Evolutionary conservation across 2,329 filamentous ascomycete genomes (phyloP).

Genomic region (Colletotrichum sp.): DNA sequence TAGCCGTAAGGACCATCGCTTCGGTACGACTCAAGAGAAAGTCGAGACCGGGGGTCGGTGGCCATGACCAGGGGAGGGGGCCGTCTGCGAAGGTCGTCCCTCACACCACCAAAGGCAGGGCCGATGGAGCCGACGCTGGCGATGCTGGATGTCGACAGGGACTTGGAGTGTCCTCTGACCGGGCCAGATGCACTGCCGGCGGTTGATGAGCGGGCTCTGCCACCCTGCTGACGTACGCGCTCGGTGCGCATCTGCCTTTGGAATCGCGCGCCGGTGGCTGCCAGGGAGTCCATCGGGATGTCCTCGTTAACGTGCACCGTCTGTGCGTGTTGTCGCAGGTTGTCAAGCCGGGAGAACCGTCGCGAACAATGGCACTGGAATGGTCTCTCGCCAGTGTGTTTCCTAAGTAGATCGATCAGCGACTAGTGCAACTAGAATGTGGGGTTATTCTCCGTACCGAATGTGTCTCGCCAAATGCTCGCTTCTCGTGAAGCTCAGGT

Average conservation of each 20-base stretch:
- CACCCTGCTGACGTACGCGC: slow-evolving; percentile 74
- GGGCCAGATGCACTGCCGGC: slow-evolving; percentile 74
- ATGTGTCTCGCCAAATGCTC: slow-evolving; percentile 96
- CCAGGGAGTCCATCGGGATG: slow-evolving; percentile 91
- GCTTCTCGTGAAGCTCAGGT: slow-evolving; percentile 91
- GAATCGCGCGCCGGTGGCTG: slow-evolving; percentile 89
- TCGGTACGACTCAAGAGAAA: slow-evolving; percentile 73
- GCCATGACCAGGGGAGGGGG: slow-evolving; percentile 87
- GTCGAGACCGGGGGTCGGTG: slow-evolving; percentile 66
- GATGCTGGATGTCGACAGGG: slow-evolving; percentile 86
- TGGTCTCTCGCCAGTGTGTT: slow-evolving; percentile 95
- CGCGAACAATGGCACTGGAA: slow-evolving; percentile 96
- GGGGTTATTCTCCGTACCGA: slow-evolving; percentile 57
- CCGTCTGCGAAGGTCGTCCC: slow-evolving; percentile 71
- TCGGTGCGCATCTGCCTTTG: slow-evolving; percentile 92
- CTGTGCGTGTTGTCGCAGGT: slow-evolving; percentile 94
- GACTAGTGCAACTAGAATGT: background rate
- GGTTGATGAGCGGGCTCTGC: slow-evolving; percentile 78
- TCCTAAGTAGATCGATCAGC: slow-evolving; percentile 55
- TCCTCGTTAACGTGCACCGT: slow-evolving; percentile 98
- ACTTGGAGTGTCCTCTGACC: slow-evolving; percentile 82
- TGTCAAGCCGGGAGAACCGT: slow-evolving; percentile 92
- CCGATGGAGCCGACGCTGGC: slow-evolving; percentile 70
- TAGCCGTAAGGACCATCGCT: slow-evolving; percentile 71
- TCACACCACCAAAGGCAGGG: slow-evolving; percentile 69